phyloP scores from a whole-genome alignment of 108 stramenopile species.

The Nitzschia palea region DNA sequence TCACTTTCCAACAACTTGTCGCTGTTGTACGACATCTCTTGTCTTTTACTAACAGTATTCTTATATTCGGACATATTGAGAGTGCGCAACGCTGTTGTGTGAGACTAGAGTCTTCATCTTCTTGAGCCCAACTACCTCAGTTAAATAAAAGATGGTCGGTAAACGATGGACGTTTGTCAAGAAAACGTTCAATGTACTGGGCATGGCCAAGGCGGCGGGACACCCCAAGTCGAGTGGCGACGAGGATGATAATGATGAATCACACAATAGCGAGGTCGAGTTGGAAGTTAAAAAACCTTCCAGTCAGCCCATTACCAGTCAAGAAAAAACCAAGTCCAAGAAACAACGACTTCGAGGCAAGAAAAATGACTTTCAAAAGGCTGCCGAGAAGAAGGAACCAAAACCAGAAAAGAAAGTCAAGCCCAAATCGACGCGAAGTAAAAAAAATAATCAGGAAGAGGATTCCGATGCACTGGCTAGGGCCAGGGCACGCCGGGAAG shows the following conservation, averaged over 20 bases:
- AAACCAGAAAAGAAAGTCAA: neutral
- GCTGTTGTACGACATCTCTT: no score
- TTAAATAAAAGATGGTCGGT: neutral
- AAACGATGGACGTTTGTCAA: neutral
- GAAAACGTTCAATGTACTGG: neutral
- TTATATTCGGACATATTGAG: no score
- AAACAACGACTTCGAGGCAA: no score
- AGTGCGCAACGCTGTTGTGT: no score
- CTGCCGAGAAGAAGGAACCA: neutral
- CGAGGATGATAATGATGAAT: neutral
- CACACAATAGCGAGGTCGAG: neutral
- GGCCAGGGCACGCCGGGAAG: slow-evolving; percentile 1
- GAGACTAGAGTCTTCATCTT: no score
- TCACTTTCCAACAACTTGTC: no score
- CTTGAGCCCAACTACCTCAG: no score
- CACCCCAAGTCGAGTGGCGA: neutral
- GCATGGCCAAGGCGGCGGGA: neutral
- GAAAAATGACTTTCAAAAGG: neutral
- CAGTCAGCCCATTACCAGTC: neutral
- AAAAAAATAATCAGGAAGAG: no score
- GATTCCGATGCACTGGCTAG: neutral
- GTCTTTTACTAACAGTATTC: no score
- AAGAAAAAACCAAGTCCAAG: neutral
- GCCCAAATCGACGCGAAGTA: neutral
- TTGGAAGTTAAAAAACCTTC: neutral